Conservation (phyloP, 106 monocot species). For the Cymbidium sinense region DNA sequence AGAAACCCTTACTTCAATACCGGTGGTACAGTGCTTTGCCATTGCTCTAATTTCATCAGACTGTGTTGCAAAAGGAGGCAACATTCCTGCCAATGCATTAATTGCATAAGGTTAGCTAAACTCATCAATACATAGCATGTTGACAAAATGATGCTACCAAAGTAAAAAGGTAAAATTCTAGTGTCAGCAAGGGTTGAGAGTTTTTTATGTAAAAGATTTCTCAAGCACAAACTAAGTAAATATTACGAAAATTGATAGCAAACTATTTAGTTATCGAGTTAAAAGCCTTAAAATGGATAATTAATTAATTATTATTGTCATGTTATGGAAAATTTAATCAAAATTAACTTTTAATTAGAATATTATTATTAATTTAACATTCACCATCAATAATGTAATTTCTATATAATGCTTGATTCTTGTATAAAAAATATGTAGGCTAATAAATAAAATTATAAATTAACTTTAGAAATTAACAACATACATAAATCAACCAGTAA, state of each 20-base stretch:
- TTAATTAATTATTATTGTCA: not conserved
- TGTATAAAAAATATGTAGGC: not conserved
- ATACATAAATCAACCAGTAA: not conserved
- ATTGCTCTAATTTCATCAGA: slow-evolving; percentile 76
- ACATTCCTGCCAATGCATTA: slow-evolving; percentile 63
- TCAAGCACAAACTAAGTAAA: not conserved
- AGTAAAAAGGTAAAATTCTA: not conserved
- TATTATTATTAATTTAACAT: not conserved
- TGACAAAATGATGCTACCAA: not conserved
- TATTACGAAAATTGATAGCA: not conserved
- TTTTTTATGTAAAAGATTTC: not conserved
- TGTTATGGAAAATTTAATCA: not conserved
- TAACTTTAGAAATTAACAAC: not conserved
- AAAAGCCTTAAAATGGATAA: not conserved
- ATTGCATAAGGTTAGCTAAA: not conserved
- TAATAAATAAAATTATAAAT: not conserved
- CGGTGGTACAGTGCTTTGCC: slow-evolving; percentile 74
- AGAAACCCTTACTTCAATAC: slow-evolving; percentile 88
- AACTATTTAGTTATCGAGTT: too few relatives aligned
- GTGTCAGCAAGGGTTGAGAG: not conserved
- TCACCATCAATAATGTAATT: not conserved
- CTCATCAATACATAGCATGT: not conserved
- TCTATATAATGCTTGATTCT: not conserved
- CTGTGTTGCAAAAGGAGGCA: slow-evolving; percentile 70
- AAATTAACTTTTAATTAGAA: not conserved